phyloP scores from a whole-genome alignment of 495 filamentous ascomycete species.

The Venustampulla echinocandica region DNA sequence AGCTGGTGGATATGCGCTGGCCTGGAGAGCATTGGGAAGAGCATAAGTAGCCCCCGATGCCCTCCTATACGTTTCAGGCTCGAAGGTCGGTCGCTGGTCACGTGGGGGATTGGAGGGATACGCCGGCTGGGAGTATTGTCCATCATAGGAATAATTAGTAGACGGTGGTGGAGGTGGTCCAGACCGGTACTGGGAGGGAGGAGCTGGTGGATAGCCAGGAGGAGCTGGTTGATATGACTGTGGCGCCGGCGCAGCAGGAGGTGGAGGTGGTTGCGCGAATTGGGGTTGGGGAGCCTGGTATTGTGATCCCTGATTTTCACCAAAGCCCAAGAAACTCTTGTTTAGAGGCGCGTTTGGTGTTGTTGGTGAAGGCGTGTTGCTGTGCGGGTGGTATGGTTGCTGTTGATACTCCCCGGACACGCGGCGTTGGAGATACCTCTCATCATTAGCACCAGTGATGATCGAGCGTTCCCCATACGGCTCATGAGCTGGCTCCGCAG shows the following conservation, averaged over 20 bases:
- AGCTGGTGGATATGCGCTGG: neutral
- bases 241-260: constrained; percentile 7
- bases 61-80: neutral
- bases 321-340: neutral
- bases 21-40: neutral
- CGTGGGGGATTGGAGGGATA: constrained; percentile 9
- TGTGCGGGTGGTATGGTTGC: neutral
- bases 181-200: neutral
- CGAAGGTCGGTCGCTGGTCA: constrained; percentile 1
- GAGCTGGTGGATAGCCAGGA: constrained; percentile 1
- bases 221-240: constrained; percentile 6
- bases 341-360: neutral
- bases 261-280: constrained; percentile 37
- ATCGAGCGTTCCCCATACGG: constrained; percentile 9
- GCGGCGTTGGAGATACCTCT: neutral
- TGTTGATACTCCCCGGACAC: constrained; percentile 6
- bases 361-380: neutral
- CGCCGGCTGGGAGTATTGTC: constrained; percentile 13
- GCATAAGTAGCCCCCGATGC: constrained; percentile 2
- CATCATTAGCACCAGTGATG: constrained; percentile 3
- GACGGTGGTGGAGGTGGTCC: constrained; percentile 5
- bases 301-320: neutral
- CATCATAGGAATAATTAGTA: constrained; percentile 6
- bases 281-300: constrained; percentile 28
- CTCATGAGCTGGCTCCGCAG: constrained; percentile 1